Evolutionary conservation across 371 early-diverging fungal genomes (phyloP).

Genomic region (Rhizopus arrhizus): DNA sequence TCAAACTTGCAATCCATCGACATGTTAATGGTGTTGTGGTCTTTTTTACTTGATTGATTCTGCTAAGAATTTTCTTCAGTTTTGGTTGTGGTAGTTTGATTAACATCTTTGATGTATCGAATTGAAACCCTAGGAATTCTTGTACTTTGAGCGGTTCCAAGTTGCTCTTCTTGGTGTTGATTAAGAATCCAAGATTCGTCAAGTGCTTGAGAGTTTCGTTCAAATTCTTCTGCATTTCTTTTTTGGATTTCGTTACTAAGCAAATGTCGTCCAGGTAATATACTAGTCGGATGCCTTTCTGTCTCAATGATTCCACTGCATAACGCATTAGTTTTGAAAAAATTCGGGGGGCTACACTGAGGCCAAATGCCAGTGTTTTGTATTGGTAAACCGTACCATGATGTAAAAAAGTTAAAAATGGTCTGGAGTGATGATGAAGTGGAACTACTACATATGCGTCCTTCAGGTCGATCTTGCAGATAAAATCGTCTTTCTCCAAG

Average conservation of each 20-base stretch:
- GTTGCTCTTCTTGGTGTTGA: constrained; percentile 7
- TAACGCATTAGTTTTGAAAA: constrained; percentile 9
- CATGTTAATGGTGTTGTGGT: neutral
- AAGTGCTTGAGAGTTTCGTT: neutral
- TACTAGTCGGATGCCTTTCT: constrained; percentile 5
- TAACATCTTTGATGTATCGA: constrained; percentile 12
- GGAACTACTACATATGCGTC: too few species aligned
- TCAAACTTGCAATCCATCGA: constrained; percentile 1
- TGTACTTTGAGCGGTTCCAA: neutral
- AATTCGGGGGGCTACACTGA: constrained; percentile 13
- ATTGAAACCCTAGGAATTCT: constrained; percentile 9
- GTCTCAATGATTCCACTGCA: constrained; percentile 11
- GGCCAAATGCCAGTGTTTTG: constrained; percentile 12
- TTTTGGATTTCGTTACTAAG: neutral
- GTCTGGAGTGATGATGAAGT: constrained; percentile 1
- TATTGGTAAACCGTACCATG: constrained; percentile 14
- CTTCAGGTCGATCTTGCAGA: too few species aligned
- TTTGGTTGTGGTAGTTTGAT: neutral
- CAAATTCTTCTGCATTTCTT: neutral
- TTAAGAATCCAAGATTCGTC: constrained; percentile 3
- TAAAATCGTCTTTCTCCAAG: too few species aligned
- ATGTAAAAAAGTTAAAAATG: constrained; percentile 6
- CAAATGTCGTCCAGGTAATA: constrained; percentile 20
- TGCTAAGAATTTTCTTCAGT: neutral
- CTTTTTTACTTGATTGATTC: neutral